These are phyloP conservation scores for Bacidia gigantensis DNA, from an alignment of 495 filamentous ascomycete species.

Conservation along the genomic window DNA sequence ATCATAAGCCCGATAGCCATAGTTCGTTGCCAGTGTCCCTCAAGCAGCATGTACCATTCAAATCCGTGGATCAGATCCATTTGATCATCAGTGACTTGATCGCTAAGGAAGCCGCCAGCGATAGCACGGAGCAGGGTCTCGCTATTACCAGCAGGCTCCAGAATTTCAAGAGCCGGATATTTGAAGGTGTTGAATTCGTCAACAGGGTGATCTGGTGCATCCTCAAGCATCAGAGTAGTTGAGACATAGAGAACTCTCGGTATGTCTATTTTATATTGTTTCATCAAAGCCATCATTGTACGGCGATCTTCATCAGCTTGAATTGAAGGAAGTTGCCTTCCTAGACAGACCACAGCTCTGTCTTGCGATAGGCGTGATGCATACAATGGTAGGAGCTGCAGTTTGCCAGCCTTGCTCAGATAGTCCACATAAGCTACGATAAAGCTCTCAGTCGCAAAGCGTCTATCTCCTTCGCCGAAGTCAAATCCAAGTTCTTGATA, in stretches of 20 bases:
- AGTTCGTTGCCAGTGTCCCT: slow-evolving; percentile 55
- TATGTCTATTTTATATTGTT: slow-evolving; percentile 38
- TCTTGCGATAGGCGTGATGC: slow-evolving; percentile 53
- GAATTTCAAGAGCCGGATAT: slow-evolving; percentile 34
- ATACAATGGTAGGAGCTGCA: slow-evolving; percentile 72
- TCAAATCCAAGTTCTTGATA: slow-evolving; percentile 29
- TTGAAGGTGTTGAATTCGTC: slow-evolving; percentile 17
- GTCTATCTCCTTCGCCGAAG: slow-evolving; percentile 21
- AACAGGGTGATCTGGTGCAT: slow-evolving; percentile 23
- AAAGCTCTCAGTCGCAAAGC: slow-evolving; percentile 43
- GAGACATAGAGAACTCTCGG: slow-evolving; percentile 40
- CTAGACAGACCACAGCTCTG: slow-evolving; percentile 31
- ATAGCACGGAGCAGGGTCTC: slow-evolving; percentile 20
- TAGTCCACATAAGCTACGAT: slow-evolving; percentile 65
- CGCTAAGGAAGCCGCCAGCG: slow-evolving; percentile 51
- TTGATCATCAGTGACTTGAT: slow-evolving; percentile 45
- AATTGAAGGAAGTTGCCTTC: slow-evolving; percentile 46
- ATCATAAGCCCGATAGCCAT: slow-evolving; percentile 51
- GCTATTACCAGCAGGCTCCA: slow-evolving; percentile 22
- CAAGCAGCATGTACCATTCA: slow-evolving; percentile 70
- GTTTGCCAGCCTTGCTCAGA: slow-evolving; percentile 51
- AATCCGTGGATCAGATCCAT: slow-evolving; percentile 61
- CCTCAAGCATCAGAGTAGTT: slow-evolving; percentile 38
- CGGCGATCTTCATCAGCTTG: slow-evolving; percentile 40
- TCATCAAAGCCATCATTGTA: slow-evolving; percentile 38